Evolutionary conservation across 2,329 filamentous ascomycete species (phyloP).

Genomic region (Xylariomycetidae sp.): DNA sequence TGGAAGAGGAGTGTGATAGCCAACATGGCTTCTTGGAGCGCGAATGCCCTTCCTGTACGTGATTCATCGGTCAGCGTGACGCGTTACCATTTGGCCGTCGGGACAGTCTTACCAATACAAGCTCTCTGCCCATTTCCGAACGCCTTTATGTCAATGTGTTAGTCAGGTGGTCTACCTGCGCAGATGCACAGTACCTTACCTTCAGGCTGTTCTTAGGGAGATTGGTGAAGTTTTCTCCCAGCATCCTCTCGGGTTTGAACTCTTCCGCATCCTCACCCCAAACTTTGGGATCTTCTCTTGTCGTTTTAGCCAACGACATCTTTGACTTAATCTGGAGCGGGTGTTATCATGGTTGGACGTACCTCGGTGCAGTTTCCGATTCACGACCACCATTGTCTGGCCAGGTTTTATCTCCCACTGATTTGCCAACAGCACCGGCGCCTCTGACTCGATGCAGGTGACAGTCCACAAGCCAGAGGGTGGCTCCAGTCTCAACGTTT

Average conservation of each 20-base stretch:
- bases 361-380: constrained; percentile 31
- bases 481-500: neutral
- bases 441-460: constrained; percentile 39
- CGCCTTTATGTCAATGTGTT: constrained; percentile 1
- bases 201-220: constrained; percentile 15
- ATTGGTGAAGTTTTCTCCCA: constrained; percentile 34
- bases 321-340: no score
- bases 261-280: constrained; percentile 39
- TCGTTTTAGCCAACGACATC: no score
- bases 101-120: constrained; percentile 9
- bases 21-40: constrained; percentile 9
- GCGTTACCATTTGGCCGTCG: no score
- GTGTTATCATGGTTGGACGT: no score
- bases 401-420: constrained; percentile 32
- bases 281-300: constrained; percentile 33
- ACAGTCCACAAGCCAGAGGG: constrained; percentile 2
- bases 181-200: neutral
- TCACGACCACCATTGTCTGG: constrained; percentile 25
- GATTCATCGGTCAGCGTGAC: neutral
- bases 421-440: constrained; percentile 17
- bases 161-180: neutral
- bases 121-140: constrained; percentile 8
- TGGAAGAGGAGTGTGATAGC: constrained; percentile 10
- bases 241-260: constrained; percentile 43
- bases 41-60: constrained; percentile 5